phyloP scores from a whole-genome alignment of 2,329 filamentous ascomycete genomes.

The Scorias spongiosa region DNA sequence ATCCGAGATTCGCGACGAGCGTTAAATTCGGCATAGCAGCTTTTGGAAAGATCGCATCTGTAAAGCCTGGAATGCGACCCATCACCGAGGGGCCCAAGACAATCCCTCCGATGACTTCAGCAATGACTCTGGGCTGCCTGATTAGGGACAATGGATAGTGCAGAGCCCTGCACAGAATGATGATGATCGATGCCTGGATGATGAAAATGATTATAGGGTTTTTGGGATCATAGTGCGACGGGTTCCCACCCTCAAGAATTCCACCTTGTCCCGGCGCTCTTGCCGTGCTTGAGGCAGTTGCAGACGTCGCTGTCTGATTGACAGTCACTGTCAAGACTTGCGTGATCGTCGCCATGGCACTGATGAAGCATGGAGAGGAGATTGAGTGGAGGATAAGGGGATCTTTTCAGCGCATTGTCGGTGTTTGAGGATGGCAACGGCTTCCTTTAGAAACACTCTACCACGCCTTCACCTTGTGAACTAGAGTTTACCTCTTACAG shows the following conservation, averaged over 20 bases:
- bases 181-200: conserved; percentile 59
- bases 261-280: conserved; percentile 45
- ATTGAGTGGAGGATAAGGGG: too few species aligned
- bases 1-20: conserved; percentile 67
- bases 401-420: too few species aligned
- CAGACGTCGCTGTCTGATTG: conserved; percentile 12
- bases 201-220: conserved; percentile 65
- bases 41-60: conserved; percentile 58
- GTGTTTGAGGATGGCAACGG: too few species aligned
- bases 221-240: conserved; percentile 50
- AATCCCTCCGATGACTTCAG: conserved; percentile 73
- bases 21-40: conserved; percentile 60
- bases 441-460: too few species aligned
- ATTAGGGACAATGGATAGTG: conserved; percentile 65
- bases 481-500: too few species aligned
- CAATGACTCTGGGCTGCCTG: conserved; percentile 68
- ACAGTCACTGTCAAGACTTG: conserved; percentile 8
- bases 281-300: conserved; percentile 12
- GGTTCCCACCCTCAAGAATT: conserved; percentile 56
- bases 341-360: conserved; percentile 9
- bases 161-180: conserved; percentile 57
- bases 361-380: too few species aligned
- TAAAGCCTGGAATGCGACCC: conserved; percentile 71
- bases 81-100: conserved; percentile 76
- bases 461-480: too few species aligned